Conservation (phyloP, 1,139 yeast genomes). For the Groenewaldozyma auringiensis region DNA sequence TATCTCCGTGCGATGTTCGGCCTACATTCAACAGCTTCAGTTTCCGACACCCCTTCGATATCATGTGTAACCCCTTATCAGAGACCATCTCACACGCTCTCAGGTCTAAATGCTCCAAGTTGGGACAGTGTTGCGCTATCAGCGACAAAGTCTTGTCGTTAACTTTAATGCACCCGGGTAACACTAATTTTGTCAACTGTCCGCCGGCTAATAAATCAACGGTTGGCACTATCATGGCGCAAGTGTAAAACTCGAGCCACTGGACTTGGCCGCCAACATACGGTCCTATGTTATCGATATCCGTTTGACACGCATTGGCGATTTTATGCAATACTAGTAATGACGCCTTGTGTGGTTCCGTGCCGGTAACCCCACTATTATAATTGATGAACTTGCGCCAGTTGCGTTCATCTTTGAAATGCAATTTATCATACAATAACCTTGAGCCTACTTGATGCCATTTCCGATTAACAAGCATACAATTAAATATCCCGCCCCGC, state of each 20-base stretch:
- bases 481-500: slow-evolving; percentile 41
- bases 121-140: slow-evolving; percentile 51
- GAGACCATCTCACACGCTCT: slow-evolving; percentile 78
- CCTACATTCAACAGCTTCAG: slow-evolving; percentile 66
- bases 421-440: slow-evolving; percentile 47
- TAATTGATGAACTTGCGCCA: slow-evolving; percentile 39
- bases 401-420: slow-evolving; percentile 44
- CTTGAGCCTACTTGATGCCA: slow-evolving; percentile 55
- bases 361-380: slow-evolving; percentile 4
- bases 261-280: slow-evolving; percentile 43
- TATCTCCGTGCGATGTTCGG: slow-evolving; percentile 59
- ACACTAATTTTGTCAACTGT: slow-evolving; percentile 47
- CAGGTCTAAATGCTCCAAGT: slow-evolving; percentile 58
- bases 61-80: slow-evolving; percentile 62
- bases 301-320: slow-evolving; percentile 36
- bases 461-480: slow-evolving; percentile 58
- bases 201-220: slow-evolving; percentile 36
- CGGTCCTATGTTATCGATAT: slow-evolving; percentile 36
- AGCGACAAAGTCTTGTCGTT: slow-evolving; percentile 51
- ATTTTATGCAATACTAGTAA: slow-evolving; percentile 47
- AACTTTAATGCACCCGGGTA: slow-evolving; percentile 64
- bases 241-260: slow-evolving; percentile 76
- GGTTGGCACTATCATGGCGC: slow-evolving; percentile 63
- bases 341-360: slow-evolving; percentile 22
- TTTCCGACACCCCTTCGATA: slow-evolving; percentile 53